Conservation (phyloP, 1,139 yeast genomes). For the Blastobotrys persicus region DNA sequence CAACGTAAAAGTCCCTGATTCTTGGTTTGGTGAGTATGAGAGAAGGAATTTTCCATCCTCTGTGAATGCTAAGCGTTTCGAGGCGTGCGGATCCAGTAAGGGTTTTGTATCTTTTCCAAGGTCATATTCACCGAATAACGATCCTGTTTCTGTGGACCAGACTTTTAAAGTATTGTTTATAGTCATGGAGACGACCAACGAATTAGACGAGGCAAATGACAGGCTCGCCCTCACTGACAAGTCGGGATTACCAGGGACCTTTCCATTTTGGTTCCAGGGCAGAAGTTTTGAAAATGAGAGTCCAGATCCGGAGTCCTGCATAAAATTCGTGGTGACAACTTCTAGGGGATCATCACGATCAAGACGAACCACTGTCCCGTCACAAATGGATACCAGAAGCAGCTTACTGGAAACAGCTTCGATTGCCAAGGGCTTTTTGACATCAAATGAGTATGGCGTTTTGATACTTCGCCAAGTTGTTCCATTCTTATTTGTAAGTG, state of each 20-base stretch:
- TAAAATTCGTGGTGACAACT: conserved; percentile 20
- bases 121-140: conserved; percentile 11
- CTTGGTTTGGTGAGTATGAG: conserved; percentile 44
- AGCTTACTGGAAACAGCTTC: conserved; percentile 46
- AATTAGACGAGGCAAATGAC: conserved; percentile 24
- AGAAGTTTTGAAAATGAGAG: conserved; percentile 22
- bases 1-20: conserved; percentile 43
- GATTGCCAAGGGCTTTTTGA: conserved; percentile 59
- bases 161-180: conserved; percentile 32
- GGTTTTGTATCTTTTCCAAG: conserved; percentile 9
- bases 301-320: conserved; percentile 26
- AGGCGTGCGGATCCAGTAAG: conserved; percentile 12
- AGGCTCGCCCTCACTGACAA: conserved; percentile 30
- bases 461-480: conserved; percentile 32
- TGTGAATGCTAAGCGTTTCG: conserved; percentile 11
- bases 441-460: conserved; percentile 68
- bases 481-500: conserved; percentile 23
- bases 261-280: conserved; percentile 27
- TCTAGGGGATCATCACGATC: conserved; percentile 40
- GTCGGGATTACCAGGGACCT: conserved; percentile 36
- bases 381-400: conserved; percentile 58
- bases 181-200: conserved; percentile 28
- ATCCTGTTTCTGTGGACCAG: conserved; percentile 30
- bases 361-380: conserved; percentile 60
- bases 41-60: conserved; percentile 26